These are phyloP conservation scores for Aethionema arabicum DNA, from an alignment of 345 rosid genomes.

Conservation along the genomic window DNA sequence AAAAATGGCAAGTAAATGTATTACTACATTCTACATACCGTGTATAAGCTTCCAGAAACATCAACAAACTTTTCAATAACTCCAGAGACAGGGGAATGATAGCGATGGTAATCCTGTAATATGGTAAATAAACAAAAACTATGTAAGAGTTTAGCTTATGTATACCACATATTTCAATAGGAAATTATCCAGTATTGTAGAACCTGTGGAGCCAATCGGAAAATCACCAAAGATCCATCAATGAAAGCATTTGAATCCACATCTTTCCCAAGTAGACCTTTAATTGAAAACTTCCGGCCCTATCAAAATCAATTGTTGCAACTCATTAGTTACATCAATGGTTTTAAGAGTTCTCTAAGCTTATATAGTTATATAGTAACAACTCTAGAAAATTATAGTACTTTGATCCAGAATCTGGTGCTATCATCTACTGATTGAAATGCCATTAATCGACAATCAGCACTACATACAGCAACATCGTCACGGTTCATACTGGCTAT, in stretches of 20 bases:
- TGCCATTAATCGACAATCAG: constrained; percentile 89
- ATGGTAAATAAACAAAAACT: constrained; percentile 1
- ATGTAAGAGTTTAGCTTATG: background rate
- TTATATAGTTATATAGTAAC: background rate
- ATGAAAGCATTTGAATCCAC: constrained; percentile 48
- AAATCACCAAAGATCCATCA: constrained; percentile 81
- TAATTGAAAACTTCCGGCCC: constrained; percentile 85
- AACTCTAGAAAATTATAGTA: constrained; percentile 20
- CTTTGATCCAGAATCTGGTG: constrained; percentile 89
- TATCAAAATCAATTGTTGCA: constrained; percentile 30
- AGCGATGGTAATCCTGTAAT: constrained; percentile 85
- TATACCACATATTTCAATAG: background rate
- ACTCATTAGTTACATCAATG: constrained; percentile 1
- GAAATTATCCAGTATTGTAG: background rate
- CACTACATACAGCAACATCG: constrained; percentile 73
- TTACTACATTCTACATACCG: constrained; percentile 49
- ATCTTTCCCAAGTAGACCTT: constrained; percentile 80
- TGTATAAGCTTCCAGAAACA: constrained; percentile 75
- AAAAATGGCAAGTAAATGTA: background rate
- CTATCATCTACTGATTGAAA: constrained; percentile 67
- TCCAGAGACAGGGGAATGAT: constrained; percentile 87
- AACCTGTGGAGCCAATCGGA: constrained; percentile 95
- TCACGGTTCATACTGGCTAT: constrained; percentile 50
- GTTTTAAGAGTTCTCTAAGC: background rate
- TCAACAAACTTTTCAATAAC: constrained; percentile 57